These are phyloP conservation scores for Rhododendron simsii DNA, from an alignment of 148 eudicot species.

Conservation along the genomic window DNA sequence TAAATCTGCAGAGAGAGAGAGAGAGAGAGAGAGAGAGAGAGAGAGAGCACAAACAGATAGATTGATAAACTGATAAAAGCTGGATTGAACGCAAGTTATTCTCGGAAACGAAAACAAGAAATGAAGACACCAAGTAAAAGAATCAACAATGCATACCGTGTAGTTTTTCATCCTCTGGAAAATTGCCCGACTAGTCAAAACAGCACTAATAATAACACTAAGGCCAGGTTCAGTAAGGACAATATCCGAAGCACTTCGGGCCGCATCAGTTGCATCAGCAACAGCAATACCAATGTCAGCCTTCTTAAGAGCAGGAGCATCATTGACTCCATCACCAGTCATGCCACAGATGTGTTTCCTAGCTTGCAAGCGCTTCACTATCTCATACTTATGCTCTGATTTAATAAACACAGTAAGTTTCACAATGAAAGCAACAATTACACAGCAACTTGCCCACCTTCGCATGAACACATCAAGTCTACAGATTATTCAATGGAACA, in stretches of 20 bases:
- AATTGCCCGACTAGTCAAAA: conserved; percentile 93
- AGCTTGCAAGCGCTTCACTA: conserved; percentile 96
- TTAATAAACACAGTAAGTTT: conserved; percentile 13
- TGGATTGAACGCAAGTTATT: background rate
- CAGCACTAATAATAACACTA: conserved; percentile 97
- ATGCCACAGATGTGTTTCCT: conserved; percentile 98
- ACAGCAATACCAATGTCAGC: conserved; percentile 99
- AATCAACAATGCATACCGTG: conserved; percentile 45
- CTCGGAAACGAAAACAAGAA: background rate
- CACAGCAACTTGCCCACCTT: background rate
- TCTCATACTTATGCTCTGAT: conserved; percentile 95
- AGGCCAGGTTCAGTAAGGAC: conserved; percentile 99
- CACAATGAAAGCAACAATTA: background rate
- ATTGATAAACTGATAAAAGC: background rate
- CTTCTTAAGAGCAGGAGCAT: conserved; percentile 97
- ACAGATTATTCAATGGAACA: background rate
- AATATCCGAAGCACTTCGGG: conserved; percentile 98
- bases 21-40: background rate
- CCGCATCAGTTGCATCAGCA: conserved; percentile 99
- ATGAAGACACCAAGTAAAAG: background rate
- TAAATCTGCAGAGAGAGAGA: conserved; percentile 59
- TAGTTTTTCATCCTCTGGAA: conserved; percentile 99
- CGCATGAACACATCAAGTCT: background rate
- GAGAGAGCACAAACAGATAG: background rate
- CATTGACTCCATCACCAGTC: conserved; percentile 99